Conservation (phyloP, 805 yeast genomes). For the Saccharomyces kudriavzevii region DNA sequence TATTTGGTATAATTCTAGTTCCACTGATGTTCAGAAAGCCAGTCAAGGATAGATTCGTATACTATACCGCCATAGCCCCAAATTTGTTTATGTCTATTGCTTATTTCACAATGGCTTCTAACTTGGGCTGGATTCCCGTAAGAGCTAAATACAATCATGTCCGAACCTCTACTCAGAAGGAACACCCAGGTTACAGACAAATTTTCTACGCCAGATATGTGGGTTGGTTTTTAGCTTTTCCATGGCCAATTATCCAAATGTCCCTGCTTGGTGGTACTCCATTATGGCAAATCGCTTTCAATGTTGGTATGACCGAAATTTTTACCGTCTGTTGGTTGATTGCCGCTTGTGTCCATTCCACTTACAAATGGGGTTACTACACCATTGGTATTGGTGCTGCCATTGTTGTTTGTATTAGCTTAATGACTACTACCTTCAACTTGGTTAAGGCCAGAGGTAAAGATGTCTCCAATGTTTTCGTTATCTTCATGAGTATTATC, state of each 20-base stretch:
- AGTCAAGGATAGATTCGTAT: conserved; percentile 28
- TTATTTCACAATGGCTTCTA: conserved; percentile 49
- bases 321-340: conserved; percentile 39
- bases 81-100: conserved; percentile 37
- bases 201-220: conserved; percentile 46
- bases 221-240: conserved; percentile 46
- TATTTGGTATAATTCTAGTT: conserved; percentile 32
- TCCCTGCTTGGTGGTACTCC: conserved; percentile 24
- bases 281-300: conserved; percentile 21
- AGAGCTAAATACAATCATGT: conserved; percentile 43
- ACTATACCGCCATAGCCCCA: conserved; percentile 35
- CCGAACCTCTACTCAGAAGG: conserved; percentile 20
- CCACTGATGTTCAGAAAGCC: conserved; percentile 25
- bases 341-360: conserved; percentile 37
- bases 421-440: conserved; percentile 23
- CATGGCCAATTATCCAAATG: conserved; percentile 35
- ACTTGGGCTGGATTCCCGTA: conserved; percentile 45
- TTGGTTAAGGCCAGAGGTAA: conserved; percentile 14
- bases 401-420: conserved; percentile 14
- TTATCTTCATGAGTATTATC: conserved; percentile 4
- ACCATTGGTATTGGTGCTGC: conserved; percentile 31
- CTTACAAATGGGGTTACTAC: conserved; percentile 47
- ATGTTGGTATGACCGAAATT: conserved; percentile 33
- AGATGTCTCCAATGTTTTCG: conserved; percentile 22
- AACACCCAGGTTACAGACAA: conserved; percentile 36